Conservation (phyloP, 768 basidiomycete species). For the Trichaptum fuscoviolaceum region DNA sequence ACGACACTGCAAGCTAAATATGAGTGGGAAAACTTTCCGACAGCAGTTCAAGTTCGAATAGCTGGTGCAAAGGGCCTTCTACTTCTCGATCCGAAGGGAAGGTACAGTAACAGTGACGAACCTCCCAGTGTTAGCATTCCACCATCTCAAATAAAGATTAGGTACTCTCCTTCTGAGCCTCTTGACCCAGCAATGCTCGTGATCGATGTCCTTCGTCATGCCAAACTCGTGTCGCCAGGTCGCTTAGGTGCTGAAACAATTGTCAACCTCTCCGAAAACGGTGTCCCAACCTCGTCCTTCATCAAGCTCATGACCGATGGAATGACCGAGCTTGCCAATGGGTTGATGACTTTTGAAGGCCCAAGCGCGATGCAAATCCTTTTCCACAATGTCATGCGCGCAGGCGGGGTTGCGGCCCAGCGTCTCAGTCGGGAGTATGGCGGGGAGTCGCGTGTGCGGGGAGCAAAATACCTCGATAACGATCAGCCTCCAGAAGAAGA, state of each 20-base stretch:
- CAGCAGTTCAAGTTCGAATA: conserved; percentile 47
- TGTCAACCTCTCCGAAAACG: conserved; percentile 61
- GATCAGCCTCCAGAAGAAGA: conserved; percentile 17
- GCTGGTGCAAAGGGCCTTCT: conserved; percentile 42
- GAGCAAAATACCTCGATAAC: background rate
- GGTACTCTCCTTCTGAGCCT: conserved; percentile 25
- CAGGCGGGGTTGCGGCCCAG: background rate
- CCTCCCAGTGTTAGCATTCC: conserved; percentile 56
- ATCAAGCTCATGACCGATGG: conserved; percentile 17
- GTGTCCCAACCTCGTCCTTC: conserved; percentile 42
- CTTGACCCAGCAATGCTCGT: conserved; percentile 39
- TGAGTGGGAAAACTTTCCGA: conserved; percentile 34
- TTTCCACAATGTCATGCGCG: conserved; percentile 1
- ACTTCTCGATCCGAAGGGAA: conserved; percentile 42
- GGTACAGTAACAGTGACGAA: conserved; percentile 28
- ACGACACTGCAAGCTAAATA: conserved; percentile 28
- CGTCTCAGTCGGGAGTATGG: background rate
- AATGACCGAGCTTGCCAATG: conserved; percentile 22
- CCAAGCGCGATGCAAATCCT: background rate
- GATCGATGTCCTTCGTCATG: conserved; percentile 50
- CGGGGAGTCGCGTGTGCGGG: background rate
- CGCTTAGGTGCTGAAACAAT: conserved; percentile 52
- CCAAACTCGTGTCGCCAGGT: conserved; percentile 41
- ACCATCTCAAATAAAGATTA: conserved; percentile 57
- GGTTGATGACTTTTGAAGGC: conserved; percentile 19